These are phyloP conservation scores for Parathielavia hyrcaniae DNA, from an alignment of 495 filamentous ascomycete species.

Conservation along the genomic window DNA sequence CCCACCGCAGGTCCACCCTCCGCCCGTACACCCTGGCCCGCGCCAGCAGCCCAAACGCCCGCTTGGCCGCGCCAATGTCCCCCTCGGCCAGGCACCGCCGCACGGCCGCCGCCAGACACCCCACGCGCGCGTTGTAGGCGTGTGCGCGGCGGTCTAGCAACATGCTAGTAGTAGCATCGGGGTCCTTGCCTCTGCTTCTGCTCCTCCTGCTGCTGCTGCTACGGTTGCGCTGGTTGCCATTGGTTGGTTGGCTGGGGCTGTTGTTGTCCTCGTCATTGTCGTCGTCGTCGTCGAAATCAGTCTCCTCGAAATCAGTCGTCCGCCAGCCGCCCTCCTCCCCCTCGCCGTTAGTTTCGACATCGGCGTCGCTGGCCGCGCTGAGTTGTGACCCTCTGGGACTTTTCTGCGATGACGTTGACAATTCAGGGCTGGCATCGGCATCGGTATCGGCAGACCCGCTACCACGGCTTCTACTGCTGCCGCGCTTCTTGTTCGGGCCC, in stretches of 20 bases:
- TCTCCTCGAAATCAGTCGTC: conserved; percentile 1
- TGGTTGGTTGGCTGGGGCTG: background rate
- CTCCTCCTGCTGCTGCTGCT: background rate
- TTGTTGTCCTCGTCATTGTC: conserved; percentile 6
- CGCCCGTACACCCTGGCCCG: conserved; percentile 25
- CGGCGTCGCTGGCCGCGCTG: background rate
- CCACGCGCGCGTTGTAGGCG: conserved; percentile 26
- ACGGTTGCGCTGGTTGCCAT: too few relatives aligned
- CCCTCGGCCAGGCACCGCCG: conserved; percentile 37
- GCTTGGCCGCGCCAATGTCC: conserved; percentile 34
- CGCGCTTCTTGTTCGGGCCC: background rate
- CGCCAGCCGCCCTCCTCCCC: background rate
- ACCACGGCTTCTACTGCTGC: background rate
- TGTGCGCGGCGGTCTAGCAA: background rate
- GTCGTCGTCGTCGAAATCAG: too few relatives aligned
- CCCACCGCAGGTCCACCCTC: conserved; percentile 34
- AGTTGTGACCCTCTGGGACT: background rate
- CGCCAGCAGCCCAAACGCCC: conserved; percentile 38
- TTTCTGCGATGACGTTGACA: background rate
- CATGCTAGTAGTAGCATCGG: too few relatives aligned
- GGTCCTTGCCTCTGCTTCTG: too few relatives aligned
- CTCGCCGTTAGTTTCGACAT: background rate
- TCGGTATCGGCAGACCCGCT: background rate
- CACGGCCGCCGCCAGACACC: conserved; percentile 30
- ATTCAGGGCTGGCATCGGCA: conserved; percentile 3